These are phyloP conservation scores for Emergomyces orientalis DNA, from an alignment of 2,329 filamentous ascomycete species.

Conservation along the genomic window DNA sequence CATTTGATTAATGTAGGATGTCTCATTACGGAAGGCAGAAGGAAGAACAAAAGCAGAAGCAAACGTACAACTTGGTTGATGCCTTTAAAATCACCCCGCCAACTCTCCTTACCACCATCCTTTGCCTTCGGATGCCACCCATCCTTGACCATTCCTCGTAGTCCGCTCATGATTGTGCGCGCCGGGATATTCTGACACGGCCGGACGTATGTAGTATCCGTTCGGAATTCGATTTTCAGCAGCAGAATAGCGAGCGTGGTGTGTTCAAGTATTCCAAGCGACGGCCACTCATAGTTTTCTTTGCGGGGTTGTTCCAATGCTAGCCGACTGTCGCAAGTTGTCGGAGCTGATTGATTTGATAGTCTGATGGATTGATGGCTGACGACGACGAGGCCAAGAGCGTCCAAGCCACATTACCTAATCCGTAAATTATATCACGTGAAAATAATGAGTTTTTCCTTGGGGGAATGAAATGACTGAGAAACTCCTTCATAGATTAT, in stretches of 20 bases:
- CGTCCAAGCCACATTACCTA: background rate
- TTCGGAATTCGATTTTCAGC: background rate
- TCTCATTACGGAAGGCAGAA: background rate
- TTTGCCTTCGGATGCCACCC: slow-evolving; percentile 48
- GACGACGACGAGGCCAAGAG: background rate
- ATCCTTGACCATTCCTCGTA: slow-evolving; percentile 41
- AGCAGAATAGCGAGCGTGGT: background rate
- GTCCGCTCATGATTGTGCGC: slow-evolving; percentile 34
- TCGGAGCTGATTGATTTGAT: no score
- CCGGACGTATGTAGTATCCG: background rate
- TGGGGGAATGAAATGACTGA: background rate
- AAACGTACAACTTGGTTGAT: slow-evolving; percentile 47
- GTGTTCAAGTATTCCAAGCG: background rate
- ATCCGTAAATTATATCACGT: background rate
- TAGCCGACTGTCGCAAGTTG: background rate
- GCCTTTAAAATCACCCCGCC: slow-evolving; percentile 49
- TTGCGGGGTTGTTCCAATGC: background rate
- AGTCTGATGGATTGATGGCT: background rate
- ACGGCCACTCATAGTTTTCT: background rate
- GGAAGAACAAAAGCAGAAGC: background rate
- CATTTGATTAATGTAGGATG: background rate
- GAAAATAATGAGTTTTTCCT: no score
- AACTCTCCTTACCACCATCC: slow-evolving; percentile 45
- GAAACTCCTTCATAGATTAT: no score
- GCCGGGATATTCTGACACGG: no score